phyloP scores from a whole-genome alignment of 2,329 filamentous ascomycete species.

The Stagonosporopsis rhizophila region DNA sequence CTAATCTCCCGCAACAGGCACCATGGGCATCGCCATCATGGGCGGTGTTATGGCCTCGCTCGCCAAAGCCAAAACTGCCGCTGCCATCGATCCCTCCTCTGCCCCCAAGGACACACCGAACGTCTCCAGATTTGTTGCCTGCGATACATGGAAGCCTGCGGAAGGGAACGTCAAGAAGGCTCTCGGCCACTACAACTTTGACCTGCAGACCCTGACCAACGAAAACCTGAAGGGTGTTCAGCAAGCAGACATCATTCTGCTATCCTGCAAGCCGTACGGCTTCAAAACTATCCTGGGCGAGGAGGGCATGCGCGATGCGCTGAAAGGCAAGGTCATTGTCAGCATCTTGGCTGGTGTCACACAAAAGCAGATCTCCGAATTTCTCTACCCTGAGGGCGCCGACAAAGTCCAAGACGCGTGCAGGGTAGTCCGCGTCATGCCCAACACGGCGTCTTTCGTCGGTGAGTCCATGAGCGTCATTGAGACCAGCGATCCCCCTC shows the following conservation, averaged over 20 bases:
- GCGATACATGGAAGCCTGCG: conserved; percentile 73
- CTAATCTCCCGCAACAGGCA: conserved; percentile 61
- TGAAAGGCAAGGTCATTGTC: conserved; percentile 81
- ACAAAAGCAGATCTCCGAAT: conserved; percentile 69
- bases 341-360: conserved; percentile 82
- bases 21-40: conserved; percentile 85
- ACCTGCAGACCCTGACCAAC: conserved; percentile 72
- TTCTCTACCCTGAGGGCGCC: conserved; percentile 64
- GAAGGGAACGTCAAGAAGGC: conserved; percentile 72
- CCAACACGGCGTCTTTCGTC: conserved; percentile 81
- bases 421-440: conserved; percentile 79
- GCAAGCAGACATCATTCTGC: conserved; percentile 74
- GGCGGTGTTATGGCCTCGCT: conserved; percentile 79
- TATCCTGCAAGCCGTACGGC: conserved; percentile 83
- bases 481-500: conserved; percentile 65
- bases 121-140: conserved; percentile 80
- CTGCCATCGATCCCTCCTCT: conserved; percentile 50
- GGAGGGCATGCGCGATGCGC: conserved; percentile 73
- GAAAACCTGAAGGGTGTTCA: conserved; percentile 73
- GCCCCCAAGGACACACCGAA: conserved; percentile 48
- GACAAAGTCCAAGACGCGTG: conserved; percentile 56
- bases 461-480: conserved; percentile 83
- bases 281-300: conserved; percentile 71
- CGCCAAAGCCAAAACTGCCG: conserved; percentile 50
- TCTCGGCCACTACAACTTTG: conserved; percentile 67